Conservation (phyloP, 495 filamentous ascomycete genomes). For the Penicillium cataractarum region DNA sequence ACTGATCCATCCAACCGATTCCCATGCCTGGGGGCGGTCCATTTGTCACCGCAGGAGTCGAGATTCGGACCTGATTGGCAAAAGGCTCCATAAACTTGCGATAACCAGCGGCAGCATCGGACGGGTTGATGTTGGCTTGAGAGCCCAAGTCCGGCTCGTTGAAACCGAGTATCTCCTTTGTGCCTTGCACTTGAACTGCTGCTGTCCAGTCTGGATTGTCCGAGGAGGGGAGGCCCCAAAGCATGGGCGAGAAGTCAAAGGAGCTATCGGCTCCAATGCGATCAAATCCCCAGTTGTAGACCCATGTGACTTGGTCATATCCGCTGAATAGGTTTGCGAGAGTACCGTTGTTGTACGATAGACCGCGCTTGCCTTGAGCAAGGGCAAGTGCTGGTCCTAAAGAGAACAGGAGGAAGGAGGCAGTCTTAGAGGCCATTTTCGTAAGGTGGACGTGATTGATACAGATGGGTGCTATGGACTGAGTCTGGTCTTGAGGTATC, state of each 20-base stretch:
- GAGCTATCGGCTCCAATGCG: background rate
- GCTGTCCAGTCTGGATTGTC: background rate
- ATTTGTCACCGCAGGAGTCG: background rate
- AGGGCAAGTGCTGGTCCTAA: background rate
- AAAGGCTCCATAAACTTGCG: background rate
- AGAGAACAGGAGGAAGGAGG: background rate
- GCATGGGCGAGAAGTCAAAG: background rate
- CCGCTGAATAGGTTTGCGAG: background rate
- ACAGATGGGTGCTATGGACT: background rate
- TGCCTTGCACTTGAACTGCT: background rate
- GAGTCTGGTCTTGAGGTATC: background rate
- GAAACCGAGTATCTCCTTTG: background rate
- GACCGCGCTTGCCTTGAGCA: background rate
- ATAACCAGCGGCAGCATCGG: background rate
- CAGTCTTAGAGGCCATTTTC: background rate
- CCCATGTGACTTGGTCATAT: background rate
- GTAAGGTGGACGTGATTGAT: background rate
- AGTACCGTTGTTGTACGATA: background rate
- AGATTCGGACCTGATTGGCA: background rate
- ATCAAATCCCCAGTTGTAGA: background rate
- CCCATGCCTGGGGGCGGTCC: background rate
- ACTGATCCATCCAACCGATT: background rate
- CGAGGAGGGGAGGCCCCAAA: background rate
- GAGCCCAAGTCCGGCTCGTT: background rate
- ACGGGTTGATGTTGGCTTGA: background rate